Evolutionary conservation across 768 basidiomycete genomes (phyloP).

Genomic region (Lactarius hengduanensis): DNA sequence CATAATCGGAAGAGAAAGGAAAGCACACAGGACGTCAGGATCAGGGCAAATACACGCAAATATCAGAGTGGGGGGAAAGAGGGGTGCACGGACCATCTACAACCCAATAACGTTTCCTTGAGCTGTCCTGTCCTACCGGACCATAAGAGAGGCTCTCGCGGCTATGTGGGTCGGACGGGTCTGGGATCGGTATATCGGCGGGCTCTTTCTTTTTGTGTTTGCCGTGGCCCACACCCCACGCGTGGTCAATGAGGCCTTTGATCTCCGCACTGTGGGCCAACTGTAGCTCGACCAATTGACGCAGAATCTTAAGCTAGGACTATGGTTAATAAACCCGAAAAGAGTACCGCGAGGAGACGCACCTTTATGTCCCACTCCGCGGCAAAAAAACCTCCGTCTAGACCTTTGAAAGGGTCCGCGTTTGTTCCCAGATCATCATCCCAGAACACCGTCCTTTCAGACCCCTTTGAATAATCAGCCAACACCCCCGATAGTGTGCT

Average conservation of each 20-base stretch:
- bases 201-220: constrained; percentile 82
- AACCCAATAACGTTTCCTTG: constrained; percentile 81
- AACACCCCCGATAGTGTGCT: constrained; percentile 67
- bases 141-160: constrained; percentile 61
- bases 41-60: constrained; percentile 70
- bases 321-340: constrained; percentile 30
- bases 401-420: constrained; percentile 66
- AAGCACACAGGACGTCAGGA: constrained; percentile 38
- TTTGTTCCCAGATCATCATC: constrained; percentile 64
- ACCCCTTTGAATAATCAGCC: constrained; percentile 67
- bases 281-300: constrained; percentile 84
- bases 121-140: constrained; percentile 75
- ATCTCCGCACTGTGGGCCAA: constrained; percentile 66
- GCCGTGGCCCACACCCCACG: constrained; percentile 82
- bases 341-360: constrained; percentile 35
- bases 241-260: constrained; percentile 73
- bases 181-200: constrained; percentile 48
- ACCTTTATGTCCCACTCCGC: constrained; percentile 85
- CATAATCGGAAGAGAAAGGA: constrained; percentile 45
- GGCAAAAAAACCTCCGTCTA: constrained; percentile 73
- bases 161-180: constrained; percentile 61
- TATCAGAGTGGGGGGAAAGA: constrained; percentile 39
- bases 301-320: constrained; percentile 72
- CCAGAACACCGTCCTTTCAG: constrained; percentile 81
- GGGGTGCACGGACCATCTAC: constrained; percentile 78